Conservation (phyloP, 352 stramenopile species). For the Pythium chondricola region DNA sequence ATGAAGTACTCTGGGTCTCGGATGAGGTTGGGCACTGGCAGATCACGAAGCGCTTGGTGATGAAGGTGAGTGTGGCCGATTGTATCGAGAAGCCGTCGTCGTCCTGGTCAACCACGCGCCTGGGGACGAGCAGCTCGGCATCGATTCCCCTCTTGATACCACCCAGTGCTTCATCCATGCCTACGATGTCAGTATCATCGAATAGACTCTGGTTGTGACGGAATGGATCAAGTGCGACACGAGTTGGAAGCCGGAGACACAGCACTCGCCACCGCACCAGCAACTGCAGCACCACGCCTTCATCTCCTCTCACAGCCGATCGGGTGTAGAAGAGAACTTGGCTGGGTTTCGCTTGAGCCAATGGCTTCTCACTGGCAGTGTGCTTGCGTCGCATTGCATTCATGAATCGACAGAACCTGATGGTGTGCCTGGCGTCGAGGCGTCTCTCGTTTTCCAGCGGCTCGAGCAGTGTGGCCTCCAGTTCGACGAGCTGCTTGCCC, state of each 20-base stretch:
- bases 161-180: conserved; percentile 3
- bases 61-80: too few relatives aligned
- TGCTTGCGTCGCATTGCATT: conserved; percentile 10
- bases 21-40: conserved; percentile 15
- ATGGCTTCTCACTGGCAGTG: neutral
- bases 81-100: neutral
- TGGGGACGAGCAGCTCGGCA: neutral
- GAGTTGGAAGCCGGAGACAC: conserved; percentile 34
- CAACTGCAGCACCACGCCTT: conserved; percentile 38
- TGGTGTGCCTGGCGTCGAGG: conserved; percentile 35
- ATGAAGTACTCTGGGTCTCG: neutral
- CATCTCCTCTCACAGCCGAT: conserved; percentile 24
- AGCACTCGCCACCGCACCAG: conserved; percentile 61
- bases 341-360: neutral
- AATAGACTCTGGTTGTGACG: conserved; percentile 27
- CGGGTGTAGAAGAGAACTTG: conserved; percentile 49
- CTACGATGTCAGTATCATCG: conserved; percentile 11
- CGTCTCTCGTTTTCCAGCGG: conserved; percentile 8
- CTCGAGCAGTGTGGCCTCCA: conserved; percentile 10
- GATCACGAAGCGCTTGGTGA: conserved; percentile 23
- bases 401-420: conserved; percentile 52
- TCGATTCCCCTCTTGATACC: conserved; percentile 21
- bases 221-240: conserved; percentile 47
- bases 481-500: conserved; percentile 32
- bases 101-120: neutral